Evolutionary conservation across 2,329 filamentous ascomycete genomes (phyloP), one percentile per base, ranked within the genome.

Genomic region (Tympanopsis confertula): DNA sequence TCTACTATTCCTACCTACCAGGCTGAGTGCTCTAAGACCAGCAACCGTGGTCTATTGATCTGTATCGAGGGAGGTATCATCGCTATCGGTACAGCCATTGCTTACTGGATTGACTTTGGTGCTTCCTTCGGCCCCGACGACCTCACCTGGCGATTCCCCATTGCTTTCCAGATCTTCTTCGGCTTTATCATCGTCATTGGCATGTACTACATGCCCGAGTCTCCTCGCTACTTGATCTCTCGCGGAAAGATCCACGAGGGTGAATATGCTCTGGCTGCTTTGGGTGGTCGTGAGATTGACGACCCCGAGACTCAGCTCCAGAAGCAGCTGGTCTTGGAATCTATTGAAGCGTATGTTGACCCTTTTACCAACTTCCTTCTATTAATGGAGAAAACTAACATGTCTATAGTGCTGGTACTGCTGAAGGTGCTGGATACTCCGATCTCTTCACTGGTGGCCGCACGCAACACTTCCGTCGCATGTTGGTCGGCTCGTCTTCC

Each of bases 391-490:
- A 46, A 24, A 5, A 39, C 47, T 2, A 61, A 62, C 15, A 50
- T 66, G 44, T 58, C 62, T 4, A 50, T 67, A 4, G 42, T 50
- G 13, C 45, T 51, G 48, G 50, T 41, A 26, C 52, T 47, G 18
- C 55, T 68, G 35, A 67, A 67, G 52, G 65, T 66, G 63, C 55
- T 65, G n/a, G 57, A 66, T 5, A 67, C 66, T 48, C 52, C 60
- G 28, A 63, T 66, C 61, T 80, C 2, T 65, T 78, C 48, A 78
- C 73, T 1, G 64, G 66, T 36, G 75, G 76, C 43, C 77, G 74
- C 57, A 78, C 73, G 0, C 76, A 82, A 54, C 74, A 81, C 48
- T 71, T 79, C 57, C 69, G 76, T 5, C 66, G 78, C 22, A 76
- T 80, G 66, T 45, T 79, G 38, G 65, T 82, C 5, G 76, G 74